Evolutionary conservation across 345 rosid genomes (phyloP).

Genomic region (Brassica incana): DNA sequence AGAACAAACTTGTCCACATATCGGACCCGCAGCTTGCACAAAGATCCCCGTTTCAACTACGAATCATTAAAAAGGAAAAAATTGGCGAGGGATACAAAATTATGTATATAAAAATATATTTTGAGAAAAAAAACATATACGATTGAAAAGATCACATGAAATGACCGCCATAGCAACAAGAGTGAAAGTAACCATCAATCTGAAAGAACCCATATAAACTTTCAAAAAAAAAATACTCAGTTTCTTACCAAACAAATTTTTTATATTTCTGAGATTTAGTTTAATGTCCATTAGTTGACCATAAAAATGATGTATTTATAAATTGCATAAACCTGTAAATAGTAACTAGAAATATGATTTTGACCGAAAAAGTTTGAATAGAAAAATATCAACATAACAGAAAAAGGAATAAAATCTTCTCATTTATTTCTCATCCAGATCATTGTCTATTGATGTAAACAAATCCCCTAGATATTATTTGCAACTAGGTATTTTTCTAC

Average conservation of each 20-base stretch:
- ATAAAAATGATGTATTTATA: conserved; percentile 8
- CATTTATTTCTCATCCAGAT: background rate
- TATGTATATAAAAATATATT: background rate
- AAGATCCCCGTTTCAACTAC: background rate
- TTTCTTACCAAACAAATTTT: background rate
- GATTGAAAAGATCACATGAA: background rate
- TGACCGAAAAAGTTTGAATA: background rate
- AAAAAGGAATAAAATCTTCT: background rate
- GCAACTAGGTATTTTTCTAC: too few relatives aligned
- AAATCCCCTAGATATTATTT: too few relatives aligned
- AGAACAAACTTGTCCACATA: background rate
- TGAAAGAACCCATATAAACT: background rate
- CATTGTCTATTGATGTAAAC: too few relatives aligned
- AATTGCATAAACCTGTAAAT: background rate
- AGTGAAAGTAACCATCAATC: background rate
- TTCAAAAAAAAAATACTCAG: background rate
- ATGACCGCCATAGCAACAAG: background rate
- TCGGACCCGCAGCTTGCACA: background rate
- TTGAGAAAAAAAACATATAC: background rate
- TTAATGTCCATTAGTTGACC: background rate
- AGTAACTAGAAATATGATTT: background rate
- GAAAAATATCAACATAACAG: background rate
- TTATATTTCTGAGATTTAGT: background rate
- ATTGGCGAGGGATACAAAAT: background rate
- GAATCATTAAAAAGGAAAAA: background rate